Percentiles rank a stretch among this genome's conserved stretches.
These are phyloP conservation scores for Suillus ampliporus DNA, from an alignment of 768 basidiomycete genomes.

Conservation along the genomic window DNA sequence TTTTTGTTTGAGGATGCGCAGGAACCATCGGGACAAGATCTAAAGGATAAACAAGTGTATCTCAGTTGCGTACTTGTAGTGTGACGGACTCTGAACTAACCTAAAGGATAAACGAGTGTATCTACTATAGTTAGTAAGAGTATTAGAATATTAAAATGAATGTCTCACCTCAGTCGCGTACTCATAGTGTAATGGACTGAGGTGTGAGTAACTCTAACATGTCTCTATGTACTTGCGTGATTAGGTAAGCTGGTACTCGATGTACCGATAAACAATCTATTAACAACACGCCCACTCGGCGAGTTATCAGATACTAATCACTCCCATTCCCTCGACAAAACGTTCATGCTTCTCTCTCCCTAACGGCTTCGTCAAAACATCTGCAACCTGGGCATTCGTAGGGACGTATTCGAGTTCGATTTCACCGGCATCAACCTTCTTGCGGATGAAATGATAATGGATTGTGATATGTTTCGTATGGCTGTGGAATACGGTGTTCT, in stretches of 20 bases:
- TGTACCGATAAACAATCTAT: background rate
- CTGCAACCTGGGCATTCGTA: background rate
- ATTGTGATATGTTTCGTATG: conserved; percentile 9
- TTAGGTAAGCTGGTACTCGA: background rate
- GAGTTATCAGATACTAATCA: too few species aligned
- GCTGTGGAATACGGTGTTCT: conserved; percentile 6
- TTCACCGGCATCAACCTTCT: background rate
- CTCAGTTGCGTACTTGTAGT: background rate
- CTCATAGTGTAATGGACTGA: background rate
- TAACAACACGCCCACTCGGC: background rate
- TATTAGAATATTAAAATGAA: background rate
- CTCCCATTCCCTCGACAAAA: background rate
- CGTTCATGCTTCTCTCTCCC: background rate
- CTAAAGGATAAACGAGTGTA: background rate
- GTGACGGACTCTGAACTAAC: background rate
- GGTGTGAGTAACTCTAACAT: background rate
- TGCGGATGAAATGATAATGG: conserved; percentile 9
- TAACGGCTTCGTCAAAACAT: background rate
- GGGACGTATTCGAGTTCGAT: background rate
- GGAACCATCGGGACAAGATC: too few species aligned
- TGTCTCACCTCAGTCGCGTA: background rate
- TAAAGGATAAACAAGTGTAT: background rate
- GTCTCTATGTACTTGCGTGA: background rate
- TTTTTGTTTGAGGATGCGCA: too few species aligned
- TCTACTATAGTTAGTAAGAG: background rate